These are phyloP conservation scores for Ploettnerulaceae sp. DNA, from an alignment of 2,329 filamentous ascomycete species.

Conservation along the genomic window DNA sequence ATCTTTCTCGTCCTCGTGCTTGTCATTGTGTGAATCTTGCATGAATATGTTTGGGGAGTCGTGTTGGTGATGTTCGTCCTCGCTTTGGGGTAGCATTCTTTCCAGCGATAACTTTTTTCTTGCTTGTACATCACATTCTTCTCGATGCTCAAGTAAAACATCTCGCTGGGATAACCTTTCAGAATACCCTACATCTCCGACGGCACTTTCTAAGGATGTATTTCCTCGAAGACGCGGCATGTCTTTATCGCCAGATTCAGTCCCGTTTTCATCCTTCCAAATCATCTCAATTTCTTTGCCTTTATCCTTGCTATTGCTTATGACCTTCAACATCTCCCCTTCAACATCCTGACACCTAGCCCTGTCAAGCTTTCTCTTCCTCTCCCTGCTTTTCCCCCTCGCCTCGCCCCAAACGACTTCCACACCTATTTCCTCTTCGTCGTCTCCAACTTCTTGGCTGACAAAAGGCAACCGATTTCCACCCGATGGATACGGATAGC, in stretches of 20 bases:
- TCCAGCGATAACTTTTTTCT: no score
- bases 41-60: no score
- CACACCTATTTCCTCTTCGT: background rate
- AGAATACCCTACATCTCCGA: no score
- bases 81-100: background rate
- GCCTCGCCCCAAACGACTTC: background rate
- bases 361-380: background rate
- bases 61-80: background rate
- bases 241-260: background rate
- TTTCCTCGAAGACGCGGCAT: no score
- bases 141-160: no score
- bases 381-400: background rate
- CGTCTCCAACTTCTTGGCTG: background rate
- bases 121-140: no score
- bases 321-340: no score
- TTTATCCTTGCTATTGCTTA: background rate
- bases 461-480: conserved; percentile 1
- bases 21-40: no score
- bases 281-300: background rate
- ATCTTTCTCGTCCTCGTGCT: no score
- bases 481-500: background rate
- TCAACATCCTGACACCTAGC: no score
- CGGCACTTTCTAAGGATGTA: no score
- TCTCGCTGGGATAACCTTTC: no score
- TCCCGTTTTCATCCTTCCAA: background rate